These are phyloP conservation scores for Barnettozyma botsteinii DNA, from an alignment of 805 yeast genomes.

Conservation along the genomic window DNA sequence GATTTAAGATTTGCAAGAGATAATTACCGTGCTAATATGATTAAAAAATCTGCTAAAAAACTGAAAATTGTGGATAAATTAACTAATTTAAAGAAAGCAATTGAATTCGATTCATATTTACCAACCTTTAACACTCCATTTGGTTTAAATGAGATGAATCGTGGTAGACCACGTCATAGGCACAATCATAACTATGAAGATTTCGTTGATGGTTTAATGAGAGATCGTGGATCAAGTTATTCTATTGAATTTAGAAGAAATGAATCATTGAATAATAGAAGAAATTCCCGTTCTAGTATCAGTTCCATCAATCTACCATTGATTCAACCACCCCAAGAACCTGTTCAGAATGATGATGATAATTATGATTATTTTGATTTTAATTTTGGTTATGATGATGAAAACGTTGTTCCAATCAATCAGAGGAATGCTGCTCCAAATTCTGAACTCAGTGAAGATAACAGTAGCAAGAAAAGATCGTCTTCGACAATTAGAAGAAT, in stretches of 20 bases:
- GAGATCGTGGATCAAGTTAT: constrained; percentile 21
- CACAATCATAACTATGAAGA: constrained; percentile 15
- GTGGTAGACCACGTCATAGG: constrained; percentile 13
- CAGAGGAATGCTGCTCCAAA: constrained; percentile 4
- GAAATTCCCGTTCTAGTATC: constrained; percentile 22
- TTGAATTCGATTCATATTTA: neutral
- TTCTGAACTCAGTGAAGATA: constrained; percentile 1
- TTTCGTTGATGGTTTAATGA: constrained; percentile 22
- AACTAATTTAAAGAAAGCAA: neutral
- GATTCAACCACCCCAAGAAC: neutral
- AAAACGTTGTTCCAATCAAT: constrained; percentile 2
- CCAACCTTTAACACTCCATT: neutral
- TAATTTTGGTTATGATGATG: constrained; percentile 12
- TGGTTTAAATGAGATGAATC: neutral
- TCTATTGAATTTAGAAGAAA: constrained; percentile 24
- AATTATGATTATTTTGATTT: constrained; percentile 9
- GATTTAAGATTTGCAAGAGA: constrained; percentile 22
- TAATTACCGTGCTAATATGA: constrained; percentile 18
- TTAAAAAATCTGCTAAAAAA: constrained; percentile 2
- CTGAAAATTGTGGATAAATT: neutral
- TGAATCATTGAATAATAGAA: constrained; percentile 18
- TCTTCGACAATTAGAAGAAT: constrained; percentile 14
- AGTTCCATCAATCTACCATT: constrained; percentile 16
- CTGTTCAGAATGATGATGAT: neutral
- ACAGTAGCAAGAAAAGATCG: constrained; percentile 14